phyloP scores from a whole-genome alignment of 1,139 yeast species.

The Kodamaea sp. region DNA sequence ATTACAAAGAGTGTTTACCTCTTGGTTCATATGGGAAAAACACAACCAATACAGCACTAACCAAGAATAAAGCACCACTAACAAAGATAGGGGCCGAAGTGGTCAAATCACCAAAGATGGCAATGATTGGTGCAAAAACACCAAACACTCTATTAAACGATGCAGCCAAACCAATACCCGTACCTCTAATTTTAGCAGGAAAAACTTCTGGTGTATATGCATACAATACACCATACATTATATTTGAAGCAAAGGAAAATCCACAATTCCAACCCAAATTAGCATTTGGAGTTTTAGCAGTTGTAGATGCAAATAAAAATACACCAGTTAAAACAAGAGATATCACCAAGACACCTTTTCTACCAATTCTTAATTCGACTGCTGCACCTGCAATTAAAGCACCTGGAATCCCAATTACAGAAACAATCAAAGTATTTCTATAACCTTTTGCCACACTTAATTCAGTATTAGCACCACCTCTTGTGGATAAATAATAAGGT shows the following conservation, averaged over 20 bases:
- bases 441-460: constrained; percentile 36
- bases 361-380: constrained; percentile 38
- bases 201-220: constrained; percentile 47
- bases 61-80: constrained; percentile 39
- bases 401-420: constrained; percentile 43
- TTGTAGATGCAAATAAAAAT: constrained; percentile 38
- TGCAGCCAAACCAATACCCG: constrained; percentile 43
- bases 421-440: constrained; percentile 38
- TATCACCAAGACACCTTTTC: constrained; percentile 36
- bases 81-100: constrained; percentile 44
- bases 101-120: constrained; percentile 39
- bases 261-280: constrained; percentile 45
- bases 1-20: constrained; percentile 14
- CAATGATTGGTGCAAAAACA: constrained; percentile 44
- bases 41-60: constrained; percentile 32
- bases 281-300: constrained; percentile 38
- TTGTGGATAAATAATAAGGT: constrained; percentile 36
- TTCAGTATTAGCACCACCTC: constrained; percentile 29
- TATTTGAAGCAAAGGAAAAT: constrained; percentile 38
- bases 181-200: constrained; percentile 39
- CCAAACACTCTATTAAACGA: constrained; percentile 41
- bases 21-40: constrained; percentile 42
- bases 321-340: constrained; percentile 39
- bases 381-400: constrained; percentile 37
- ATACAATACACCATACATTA: constrained; percentile 44